Conservation (phyloP, 352 stramenopile genomes). For the Phytophthora gonapodyides region DNA sequence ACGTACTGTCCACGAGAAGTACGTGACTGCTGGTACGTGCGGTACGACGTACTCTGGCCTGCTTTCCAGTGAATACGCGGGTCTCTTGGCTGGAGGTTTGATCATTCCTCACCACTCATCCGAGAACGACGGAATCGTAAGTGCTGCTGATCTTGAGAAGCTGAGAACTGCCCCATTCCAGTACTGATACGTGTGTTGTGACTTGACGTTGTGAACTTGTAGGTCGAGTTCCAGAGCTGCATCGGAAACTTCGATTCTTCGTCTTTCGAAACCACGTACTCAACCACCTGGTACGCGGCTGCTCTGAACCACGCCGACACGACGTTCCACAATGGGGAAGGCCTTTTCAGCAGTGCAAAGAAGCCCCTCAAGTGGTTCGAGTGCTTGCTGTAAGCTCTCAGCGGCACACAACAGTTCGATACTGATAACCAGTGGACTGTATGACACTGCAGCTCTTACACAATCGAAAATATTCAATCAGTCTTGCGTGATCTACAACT, state of each 20-base stretch:
- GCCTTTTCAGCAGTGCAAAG: slow-evolving; percentile 47
- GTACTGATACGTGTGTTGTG: not conserved
- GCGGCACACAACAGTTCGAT: not conserved
- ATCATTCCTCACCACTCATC: slow-evolving; percentile 53
- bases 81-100: slow-evolving; percentile 38
- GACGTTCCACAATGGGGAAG: slow-evolving; percentile 66
- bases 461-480: slow-evolving; percentile 4
- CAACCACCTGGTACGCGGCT: slow-evolving; percentile 49
- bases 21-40: slow-evolving; percentile 50
- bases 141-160: slow-evolving; percentile 10
- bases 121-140: slow-evolving; percentile 63
- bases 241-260: slow-evolving; percentile 39
- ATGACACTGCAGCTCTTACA: not conserved
- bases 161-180: not conserved
- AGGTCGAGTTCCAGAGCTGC: slow-evolving; percentile 72
- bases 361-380: slow-evolving; percentile 72
- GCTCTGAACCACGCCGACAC: slow-evolving; percentile 62
- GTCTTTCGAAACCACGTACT: slow-evolving; percentile 45
- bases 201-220: slow-evolving; percentile 1
- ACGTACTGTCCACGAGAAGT: slow-evolving; percentile 36
- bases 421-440: not conserved
- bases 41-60: slow-evolving; percentile 48
- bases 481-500: slow-evolving; percentile 8
- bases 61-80: slow-evolving; percentile 42
- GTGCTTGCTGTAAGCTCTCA: slow-evolving; percentile 33